Conservation (phyloP, 257 asterid species). For the Capsicum baccatum region DNA sequence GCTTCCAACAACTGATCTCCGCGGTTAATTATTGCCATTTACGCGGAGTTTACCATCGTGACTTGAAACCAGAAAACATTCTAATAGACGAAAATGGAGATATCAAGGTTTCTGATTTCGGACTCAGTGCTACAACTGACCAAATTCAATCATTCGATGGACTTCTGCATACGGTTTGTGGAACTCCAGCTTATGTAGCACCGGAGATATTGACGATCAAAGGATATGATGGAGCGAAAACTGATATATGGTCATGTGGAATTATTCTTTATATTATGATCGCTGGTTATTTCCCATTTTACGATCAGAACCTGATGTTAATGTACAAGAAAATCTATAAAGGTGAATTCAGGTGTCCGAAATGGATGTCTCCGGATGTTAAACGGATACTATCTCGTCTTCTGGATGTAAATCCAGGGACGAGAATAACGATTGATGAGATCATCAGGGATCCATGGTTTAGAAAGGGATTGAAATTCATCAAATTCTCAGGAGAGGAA, state of each 20-base stretch:
- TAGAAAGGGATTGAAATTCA: constrained; percentile 55
- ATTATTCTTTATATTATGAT: constrained; percentile 56
- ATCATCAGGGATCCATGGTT: constrained; percentile 83
- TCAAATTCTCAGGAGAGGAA: constrained; percentile 37
- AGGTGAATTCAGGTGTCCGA: constrained; percentile 26
- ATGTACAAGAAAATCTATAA: constrained; percentile 55
- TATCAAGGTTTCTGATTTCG: constrained; percentile 84
- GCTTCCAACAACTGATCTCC: constrained; percentile 84
- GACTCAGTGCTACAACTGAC: constrained; percentile 75
- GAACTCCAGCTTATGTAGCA: constrained; percentile 97
- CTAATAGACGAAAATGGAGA: constrained; percentile 79
- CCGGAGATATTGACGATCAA: constrained; percentile 81
- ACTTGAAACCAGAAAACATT: constrained; percentile 86
- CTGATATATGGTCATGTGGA: constrained; percentile 91
- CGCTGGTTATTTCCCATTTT: constrained; percentile 78
- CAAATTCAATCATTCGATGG: constrained; percentile 66
- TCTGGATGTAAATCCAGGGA: constrained; percentile 67
- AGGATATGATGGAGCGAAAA: constrained; percentile 86
- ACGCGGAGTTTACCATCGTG: constrained; percentile 85
- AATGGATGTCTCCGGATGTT: constrained; percentile 33
- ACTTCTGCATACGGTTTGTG: constrained; percentile 80
- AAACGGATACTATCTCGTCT: constrained; percentile 67
- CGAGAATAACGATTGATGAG: constrained; percentile 74
- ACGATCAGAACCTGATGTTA: constrained; percentile 62
- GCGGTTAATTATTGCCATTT: constrained; percentile 77